Base-by-base conservation (phyloP, 768 basidiomycete species). In the Terana coerulea region DNA sequence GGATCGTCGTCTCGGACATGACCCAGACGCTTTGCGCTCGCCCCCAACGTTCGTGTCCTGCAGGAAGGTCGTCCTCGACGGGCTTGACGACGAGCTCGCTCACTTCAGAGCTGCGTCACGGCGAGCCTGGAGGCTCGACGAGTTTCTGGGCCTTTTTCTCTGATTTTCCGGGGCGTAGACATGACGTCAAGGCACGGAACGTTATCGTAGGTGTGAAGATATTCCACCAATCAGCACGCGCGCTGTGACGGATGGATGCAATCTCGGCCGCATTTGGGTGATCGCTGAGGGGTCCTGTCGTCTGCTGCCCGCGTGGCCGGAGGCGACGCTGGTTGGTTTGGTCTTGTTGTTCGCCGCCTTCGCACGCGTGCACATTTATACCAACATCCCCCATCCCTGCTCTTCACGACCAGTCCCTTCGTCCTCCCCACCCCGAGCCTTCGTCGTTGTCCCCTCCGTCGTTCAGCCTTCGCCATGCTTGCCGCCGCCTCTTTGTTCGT, bases 391-490 rank as follows among this genome's bases (percentile, higher is more conserved):
- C 47, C 52, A 39, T 49, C 56, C 46, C 52, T 54, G 49, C 45
- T 49, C 55, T 49, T 50, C 46, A 41, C 58, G 53, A 53, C 51
- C 53, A n/a, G 49, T 47, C 48, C 53, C 54, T 56, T 31, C 49
- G 37, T 52, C 52, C 52, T 41, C 52, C 39, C 39, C 47, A 40
- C 49, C 40, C 39, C 51, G 51, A 17, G 36, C 49, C 36, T 11
- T 30, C 34, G 15, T 21, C 42, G 37, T 39, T 40, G 12, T 34
- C 52, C n/a, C 29, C 28, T n/a, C 11, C 50, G 57, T 56, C 51
- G 44, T 29, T 37, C 7, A 17, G n/a, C 26, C 8, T 12, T 33
- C 26, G 19, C n/a, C 48, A 65, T 63, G 62, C 58, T 50, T 39
- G 43, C 54, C 34, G 53, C 55, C 43, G 33, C n/a, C n/a, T n/a